Conservation (phyloP, 306 rosid genomes). For the Cicer cuneatum region DNA sequence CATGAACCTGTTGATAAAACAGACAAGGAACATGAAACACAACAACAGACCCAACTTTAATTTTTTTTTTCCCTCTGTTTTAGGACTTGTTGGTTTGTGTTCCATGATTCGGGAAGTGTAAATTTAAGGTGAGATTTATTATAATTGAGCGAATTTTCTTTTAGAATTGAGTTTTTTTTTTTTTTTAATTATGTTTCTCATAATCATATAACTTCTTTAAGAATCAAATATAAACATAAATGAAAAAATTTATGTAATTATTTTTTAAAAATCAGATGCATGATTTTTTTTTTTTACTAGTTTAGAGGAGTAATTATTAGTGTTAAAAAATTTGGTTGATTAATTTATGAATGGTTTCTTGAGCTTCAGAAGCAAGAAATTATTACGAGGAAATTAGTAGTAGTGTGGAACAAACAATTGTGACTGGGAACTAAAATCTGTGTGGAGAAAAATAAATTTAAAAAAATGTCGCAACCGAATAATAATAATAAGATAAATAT, state of each 20-base stretch:
- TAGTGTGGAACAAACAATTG: neutral
- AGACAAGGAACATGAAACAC: slow-evolving; percentile 43
- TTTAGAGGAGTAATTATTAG: too few relatives aligned
- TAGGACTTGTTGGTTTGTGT: slow-evolving; percentile 24
- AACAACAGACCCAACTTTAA: neutral
- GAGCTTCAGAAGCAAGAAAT: neutral
- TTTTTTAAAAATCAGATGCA: too few relatives aligned
- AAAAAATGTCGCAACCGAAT: neutral
- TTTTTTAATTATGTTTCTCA: neutral
- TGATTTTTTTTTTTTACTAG: too few relatives aligned
- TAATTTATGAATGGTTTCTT: neutral
- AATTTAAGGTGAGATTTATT: slow-evolving; percentile 50
- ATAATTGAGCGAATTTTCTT: slow-evolving; percentile 32
- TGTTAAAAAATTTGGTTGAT: too few relatives aligned
- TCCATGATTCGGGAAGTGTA: slow-evolving; percentile 57
- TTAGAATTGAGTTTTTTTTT: neutral
- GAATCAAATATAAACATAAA: too few relatives aligned
- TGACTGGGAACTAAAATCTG: neutral
- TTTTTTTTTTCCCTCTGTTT: slow-evolving; percentile 6
- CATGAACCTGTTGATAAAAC: slow-evolving; percentile 39
- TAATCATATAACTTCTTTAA: neutral
- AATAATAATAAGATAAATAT: neutral
- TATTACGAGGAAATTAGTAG: neutral
- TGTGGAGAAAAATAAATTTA: neutral
- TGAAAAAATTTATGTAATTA: too few relatives aligned